phyloP scores from a whole-genome alignment of 441 rosid genomes.

The Aquilaria agallochum region DNA sequence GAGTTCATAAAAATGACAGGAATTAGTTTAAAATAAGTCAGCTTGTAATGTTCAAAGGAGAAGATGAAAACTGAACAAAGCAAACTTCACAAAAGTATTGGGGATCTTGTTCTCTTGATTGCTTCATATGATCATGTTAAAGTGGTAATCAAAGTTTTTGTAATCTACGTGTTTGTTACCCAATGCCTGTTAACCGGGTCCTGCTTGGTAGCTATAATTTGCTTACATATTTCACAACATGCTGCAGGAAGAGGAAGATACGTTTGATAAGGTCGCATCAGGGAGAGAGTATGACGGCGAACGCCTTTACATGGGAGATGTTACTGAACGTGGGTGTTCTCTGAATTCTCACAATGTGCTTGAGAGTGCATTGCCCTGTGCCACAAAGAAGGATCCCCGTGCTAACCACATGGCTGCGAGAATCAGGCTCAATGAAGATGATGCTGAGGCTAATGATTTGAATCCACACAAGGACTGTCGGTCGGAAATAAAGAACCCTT shows the following conservation, averaged over 20 bases:
- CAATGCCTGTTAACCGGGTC: too few species aligned
- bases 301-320: conserved; percentile 29
- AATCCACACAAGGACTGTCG: conserved; percentile 10
- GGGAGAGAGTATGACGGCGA: conserved; percentile 31
- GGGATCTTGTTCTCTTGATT: not conserved
- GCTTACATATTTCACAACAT: not conserved
- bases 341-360: conserved; percentile 22
- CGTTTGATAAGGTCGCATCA: conserved; percentile 46
- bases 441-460: conserved; percentile 21
- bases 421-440: conserved; percentile 45
- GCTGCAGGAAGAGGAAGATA: conserved; percentile 51
- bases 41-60: too few species aligned
- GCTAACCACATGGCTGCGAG: conserved; percentile 42
- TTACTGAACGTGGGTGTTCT: conserved; percentile 16
- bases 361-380: conserved; percentile 13
- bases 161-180: not conserved
- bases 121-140: not conserved
- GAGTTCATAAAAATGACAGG: too few species aligned
- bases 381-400: conserved; percentile 27
- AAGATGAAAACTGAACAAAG: too few species aligned
- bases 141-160: not conserved
- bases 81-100: too few species aligned
- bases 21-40: too few species aligned
- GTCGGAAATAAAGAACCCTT: conserved; percentile 13
- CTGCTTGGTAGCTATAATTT: too few species aligned